These are phyloP conservation scores for Bolboschoenoplectus hybrid DNA, from an alignment of 202 grass and related monocot genomes.

Conservation along the genomic window DNA sequence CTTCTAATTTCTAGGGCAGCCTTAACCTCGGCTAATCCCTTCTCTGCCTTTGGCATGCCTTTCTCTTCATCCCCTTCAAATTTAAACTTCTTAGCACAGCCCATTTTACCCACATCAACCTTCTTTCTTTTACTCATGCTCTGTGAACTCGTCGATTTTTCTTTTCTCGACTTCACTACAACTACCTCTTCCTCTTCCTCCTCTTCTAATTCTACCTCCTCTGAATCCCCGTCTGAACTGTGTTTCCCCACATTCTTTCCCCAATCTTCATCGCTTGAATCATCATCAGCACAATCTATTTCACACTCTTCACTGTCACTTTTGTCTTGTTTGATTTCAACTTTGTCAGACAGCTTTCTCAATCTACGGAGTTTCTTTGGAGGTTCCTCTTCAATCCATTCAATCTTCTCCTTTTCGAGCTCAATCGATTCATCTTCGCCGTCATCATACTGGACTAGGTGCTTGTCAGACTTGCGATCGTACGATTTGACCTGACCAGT, in stretches of 20 bases:
- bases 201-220: conserved; percentile 77
- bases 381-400: conserved; percentile 56
- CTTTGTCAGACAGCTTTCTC: conserved; percentile 50
- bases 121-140: conserved; percentile 61
- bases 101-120: conserved; percentile 59
- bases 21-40: background rate
- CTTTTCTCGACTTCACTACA: conserved; percentile 40
- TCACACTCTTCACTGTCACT: conserved; percentile 39
- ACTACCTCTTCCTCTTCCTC: conserved; percentile 60
- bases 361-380: conserved; percentile 73
- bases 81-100: conserved; percentile 69
- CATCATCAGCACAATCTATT: conserved; percentile 42
- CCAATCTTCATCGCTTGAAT: conserved; percentile 79
- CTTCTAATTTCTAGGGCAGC: background rate
- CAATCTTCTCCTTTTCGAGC: conserved; percentile 65
- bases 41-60: background rate
- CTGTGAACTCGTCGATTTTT: conserved; percentile 33
- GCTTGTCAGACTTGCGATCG: conserved; percentile 48
- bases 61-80: conserved; percentile 49
- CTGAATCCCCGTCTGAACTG: conserved; percentile 44
- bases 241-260: conserved; percentile 48
- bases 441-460: conserved; percentile 70
- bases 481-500: conserved; percentile 58
- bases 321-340: conserved; percentile 41
- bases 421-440: conserved; percentile 77